phyloP scores from a whole-genome alignment of 2,329 filamentous ascomycete species.

The Colletotrichum liriopes region DNA sequence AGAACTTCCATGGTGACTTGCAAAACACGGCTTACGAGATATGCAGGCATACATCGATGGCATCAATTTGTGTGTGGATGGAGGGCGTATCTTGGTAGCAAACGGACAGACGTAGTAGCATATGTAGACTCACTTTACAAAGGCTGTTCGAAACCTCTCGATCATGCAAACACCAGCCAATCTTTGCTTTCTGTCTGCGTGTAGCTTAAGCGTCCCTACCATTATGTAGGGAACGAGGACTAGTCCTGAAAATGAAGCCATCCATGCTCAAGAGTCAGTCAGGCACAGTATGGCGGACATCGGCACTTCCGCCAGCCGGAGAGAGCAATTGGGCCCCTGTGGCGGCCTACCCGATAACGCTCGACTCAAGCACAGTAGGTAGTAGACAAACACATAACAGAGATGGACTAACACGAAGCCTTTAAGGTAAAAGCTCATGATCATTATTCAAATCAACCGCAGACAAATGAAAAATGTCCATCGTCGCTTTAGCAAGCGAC shows the following conservation, averaged over 20 bases:
- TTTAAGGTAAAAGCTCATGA: too few relatives aligned
- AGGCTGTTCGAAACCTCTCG: not conserved
- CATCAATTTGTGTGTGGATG: slow-evolving; percentile 1
- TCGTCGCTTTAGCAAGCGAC: not conserved
- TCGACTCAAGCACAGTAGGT: not conserved
- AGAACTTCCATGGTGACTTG: not conserved
- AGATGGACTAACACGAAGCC: not conserved
- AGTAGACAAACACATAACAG: not conserved
- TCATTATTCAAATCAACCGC: not conserved
- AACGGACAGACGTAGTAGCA: slow-evolving; percentile 10
- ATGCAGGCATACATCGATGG: slow-evolving; percentile 10
- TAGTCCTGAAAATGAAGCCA: not conserved
- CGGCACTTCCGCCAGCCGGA: not conserved
- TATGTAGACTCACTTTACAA: not conserved
- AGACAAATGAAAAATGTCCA: not conserved
- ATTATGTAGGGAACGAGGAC: not conserved
- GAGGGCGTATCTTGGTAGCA: slow-evolving; percentile 3
- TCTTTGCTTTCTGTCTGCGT: not conserved
- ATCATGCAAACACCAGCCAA: not conserved
- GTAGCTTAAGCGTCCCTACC: too few relatives aligned
- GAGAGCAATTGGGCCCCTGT: not conserved
- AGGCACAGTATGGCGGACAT: not conserved
- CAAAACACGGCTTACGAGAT: not conserved
- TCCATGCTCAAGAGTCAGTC: not conserved
- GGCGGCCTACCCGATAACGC: not conserved